Base-by-base conservation (phyloP, 2,329 filamentous ascomycete genomes). In the Pyricularia sp. region DNA sequence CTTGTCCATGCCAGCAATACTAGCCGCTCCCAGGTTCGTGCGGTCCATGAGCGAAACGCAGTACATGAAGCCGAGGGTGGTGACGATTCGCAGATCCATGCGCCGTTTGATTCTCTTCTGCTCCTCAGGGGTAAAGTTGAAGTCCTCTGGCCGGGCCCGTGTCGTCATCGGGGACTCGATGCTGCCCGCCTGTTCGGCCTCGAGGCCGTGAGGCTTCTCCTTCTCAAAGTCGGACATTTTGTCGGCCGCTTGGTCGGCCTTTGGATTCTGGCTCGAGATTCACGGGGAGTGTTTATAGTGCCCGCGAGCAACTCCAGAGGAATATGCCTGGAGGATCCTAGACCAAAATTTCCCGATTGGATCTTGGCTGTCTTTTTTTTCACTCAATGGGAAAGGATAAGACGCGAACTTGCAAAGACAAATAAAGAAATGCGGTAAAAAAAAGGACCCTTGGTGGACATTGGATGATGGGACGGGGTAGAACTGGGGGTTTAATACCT, bases 41-140 rank as follows among this genome's bases (percentile, higher is more conserved):
- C 90, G 81, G 72, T 94, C 90, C 85, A 93, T 90, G 66, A 93
- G 77, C 68, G 84, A 88, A 70, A 90, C 80, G 72, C 88, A 90
- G 74, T 93, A 93, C 76, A 91, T 82, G 68, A 81, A 72, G 24
- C 87, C 87, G 4, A 85, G 82, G 1, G 82, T 86, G 3, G 81
- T 72, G 55, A 89, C 83, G 3, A 89, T 77, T 2, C 87, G 84
- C 33, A 79, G 77, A 74, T 96, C 91, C 69, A 94, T 79, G 13
- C 85, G 84, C 65, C 82, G 80, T 57, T 92, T 84, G 70, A 94
- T 90, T 57, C 77, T 81, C 72, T 78, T 84, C 75, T 89, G 83
- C 75, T 93, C 86, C 22, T 79, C 75, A 0, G 79, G 79, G 0
- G 83, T 81, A 74, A 88, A 86, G 64, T 77, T 80, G 68, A 77